phyloP scores from a whole-genome alignment of 495 filamentous ascomycete species.

The Acidiella bohemica region DNA sequence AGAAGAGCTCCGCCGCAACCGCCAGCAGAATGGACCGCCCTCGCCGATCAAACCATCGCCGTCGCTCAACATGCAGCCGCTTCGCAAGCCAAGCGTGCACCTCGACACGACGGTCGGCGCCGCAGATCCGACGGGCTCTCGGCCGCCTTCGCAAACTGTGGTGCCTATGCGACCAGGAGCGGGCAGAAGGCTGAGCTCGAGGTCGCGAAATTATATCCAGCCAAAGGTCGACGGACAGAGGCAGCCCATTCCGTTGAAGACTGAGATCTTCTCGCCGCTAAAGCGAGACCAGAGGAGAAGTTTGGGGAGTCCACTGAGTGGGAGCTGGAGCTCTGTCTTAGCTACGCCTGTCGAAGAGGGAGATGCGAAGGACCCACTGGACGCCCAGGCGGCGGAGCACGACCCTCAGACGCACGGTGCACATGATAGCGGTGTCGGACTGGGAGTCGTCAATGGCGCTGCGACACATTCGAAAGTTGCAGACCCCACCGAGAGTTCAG shows the following conservation, averaged over 20 bases:
- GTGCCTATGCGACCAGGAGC: slow-evolving; percentile 9
- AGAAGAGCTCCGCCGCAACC: slow-evolving; percentile 12
- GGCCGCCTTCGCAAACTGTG: slow-evolving; percentile 9
- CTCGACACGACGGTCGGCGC: slow-evolving; percentile 4
- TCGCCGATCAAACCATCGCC: neutral
- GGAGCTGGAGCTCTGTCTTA: neutral
- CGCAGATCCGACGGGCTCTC: no score
- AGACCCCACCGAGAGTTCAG: neutral
- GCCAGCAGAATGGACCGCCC: neutral
- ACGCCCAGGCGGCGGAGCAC: neutral
- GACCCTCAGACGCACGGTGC: neutral
- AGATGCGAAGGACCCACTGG: neutral
- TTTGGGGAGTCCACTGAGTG: slow-evolving; percentile 1
- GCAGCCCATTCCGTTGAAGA: slow-evolving; percentile 12
- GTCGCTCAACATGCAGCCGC: neutral
- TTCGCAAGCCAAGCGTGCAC: slow-evolving; percentile 5
- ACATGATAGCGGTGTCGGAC: slow-evolving; percentile 2
- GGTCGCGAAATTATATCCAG: slow-evolving; percentile 3
- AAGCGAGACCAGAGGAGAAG: slow-evolving; percentile 6
- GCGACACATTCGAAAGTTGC: neutral
- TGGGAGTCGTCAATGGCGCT: neutral
- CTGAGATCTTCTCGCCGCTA: slow-evolving; percentile 19
- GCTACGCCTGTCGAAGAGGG: slow-evolving; percentile 5
- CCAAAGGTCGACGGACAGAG: slow-evolving; percentile 12
- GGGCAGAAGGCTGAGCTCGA: slow-evolving; percentile 4